Evolutionary conservation across 768 basidiomycete genomes (phyloP).

Genomic region (Suillus ampliporus): DNA sequence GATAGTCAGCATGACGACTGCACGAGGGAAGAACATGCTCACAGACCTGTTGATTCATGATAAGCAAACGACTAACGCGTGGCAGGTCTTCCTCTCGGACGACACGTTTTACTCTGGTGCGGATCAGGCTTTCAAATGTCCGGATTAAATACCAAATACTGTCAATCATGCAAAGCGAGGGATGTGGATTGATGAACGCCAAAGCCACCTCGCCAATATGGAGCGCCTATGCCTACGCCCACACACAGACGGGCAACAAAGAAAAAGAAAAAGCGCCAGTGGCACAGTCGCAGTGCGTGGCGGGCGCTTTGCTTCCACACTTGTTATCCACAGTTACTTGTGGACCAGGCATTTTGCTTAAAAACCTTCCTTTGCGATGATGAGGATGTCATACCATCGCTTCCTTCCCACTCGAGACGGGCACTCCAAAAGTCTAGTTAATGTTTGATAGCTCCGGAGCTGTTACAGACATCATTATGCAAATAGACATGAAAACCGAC

Average conservation of each 20-base stretch:
- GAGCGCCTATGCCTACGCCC: too few relatives aligned
- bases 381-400: too few relatives aligned
- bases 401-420: too few relatives aligned
- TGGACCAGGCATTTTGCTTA: too few relatives aligned
- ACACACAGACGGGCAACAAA: not conserved
- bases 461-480: too few relatives aligned
- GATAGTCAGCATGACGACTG: not conserved
- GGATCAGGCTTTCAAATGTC: not conserved
- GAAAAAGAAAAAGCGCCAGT: not conserved
- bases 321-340: conserved; percentile 4
- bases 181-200: too few relatives aligned
- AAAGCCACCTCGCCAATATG: too few relatives aligned
- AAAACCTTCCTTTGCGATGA: too few relatives aligned
- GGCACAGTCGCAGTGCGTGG: not conserved
- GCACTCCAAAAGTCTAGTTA: too few relatives aligned
- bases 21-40: not conserved
- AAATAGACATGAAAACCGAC: too few relatives aligned
- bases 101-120: not conserved
- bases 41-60: conserved; percentile 3
- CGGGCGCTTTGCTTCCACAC: not conserved
- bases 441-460: too few relatives aligned
- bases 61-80: not conserved
- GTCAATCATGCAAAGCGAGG: too few relatives aligned
- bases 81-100: not conserved
- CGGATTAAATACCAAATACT: not conserved